Evolutionary conservation across 1,284 basidiomycete genomes (phyloP), one percentile per base, ranked within the genome.

Genomic region (Marasmius oreades): DNA sequence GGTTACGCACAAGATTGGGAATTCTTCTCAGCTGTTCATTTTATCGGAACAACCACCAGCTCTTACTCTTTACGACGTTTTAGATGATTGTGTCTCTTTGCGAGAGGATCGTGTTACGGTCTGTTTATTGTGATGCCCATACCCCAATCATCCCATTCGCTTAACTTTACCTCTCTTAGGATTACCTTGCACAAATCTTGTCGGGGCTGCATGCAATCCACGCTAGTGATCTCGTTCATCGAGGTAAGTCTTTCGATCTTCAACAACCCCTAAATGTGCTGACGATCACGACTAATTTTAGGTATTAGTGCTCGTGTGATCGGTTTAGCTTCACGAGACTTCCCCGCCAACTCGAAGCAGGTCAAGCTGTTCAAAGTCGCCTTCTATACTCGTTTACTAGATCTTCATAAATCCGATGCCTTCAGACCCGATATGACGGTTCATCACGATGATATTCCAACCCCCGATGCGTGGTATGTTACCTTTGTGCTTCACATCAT

Each of bases 331-430:
- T 74, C 81, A 1, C 73, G 77, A 8, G 75, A 77, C 50, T 76
- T 74, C 47, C 71, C 73, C 0, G 70, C 75, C 10, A 77, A 77
- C 42, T 72, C 80, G 2, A 88, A 88, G 62, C 69, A 78, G 36
- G 77, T 90, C 63, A 90, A 90, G 65, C 67, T 92, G 2, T 81
- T 81, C 39, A 81, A 82, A 63, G 80, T 81, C 5, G 79, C 77
- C 4, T 92, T 82, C 63, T 77, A 84, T 62, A 81, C 81, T 3
- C 79, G 79, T 3, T 72, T 92, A 22, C 73, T 85, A 16, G 88
- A 91, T 63, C 70, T 91, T 23, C 86, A 92, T 62, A 77, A 82
- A 18, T 92, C 89, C 10, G 90, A 92, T 62, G 77, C 84, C 0
- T 88, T 91, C 63, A 78, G 79, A 14, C 66, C 71, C 31, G 69